phyloP scores from a whole-genome alignment of 345 rosid genomes.

The Turritis glabra region DNA sequence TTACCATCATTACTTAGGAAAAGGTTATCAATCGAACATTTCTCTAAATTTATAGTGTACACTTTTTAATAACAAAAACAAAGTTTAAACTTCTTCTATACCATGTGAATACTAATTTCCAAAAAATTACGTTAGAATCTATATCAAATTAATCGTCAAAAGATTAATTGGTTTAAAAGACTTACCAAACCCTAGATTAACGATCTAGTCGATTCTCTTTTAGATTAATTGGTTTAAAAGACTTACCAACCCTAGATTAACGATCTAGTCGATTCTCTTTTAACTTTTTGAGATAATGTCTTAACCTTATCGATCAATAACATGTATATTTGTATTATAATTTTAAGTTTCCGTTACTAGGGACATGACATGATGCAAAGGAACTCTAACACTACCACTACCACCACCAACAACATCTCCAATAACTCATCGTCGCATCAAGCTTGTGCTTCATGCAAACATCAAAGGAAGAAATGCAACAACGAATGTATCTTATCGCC shows the following conservation, averaged over 20 bases:
- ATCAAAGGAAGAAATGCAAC: constrained; percentile 44
- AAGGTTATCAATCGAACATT: background rate
- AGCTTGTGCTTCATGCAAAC: constrained; percentile 49
- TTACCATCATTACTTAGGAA: background rate
- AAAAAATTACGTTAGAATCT: background rate
- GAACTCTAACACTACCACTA: background rate
- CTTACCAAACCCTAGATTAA: background rate
- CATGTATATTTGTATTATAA: background rate
- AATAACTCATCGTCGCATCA: constrained; percentile 34
- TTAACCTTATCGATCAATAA: background rate
- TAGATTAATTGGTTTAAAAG: background rate
- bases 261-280: background rate
- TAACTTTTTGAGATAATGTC: background rate
- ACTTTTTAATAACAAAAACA: background rate
- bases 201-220: background rate
- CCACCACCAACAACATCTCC: background rate
- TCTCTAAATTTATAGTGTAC: background rate
- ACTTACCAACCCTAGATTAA: background rate
- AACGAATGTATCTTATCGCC: constrained; percentile 40
- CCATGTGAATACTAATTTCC: background rate
- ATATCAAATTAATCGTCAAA: background rate
- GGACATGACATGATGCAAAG: constrained; percentile 39
- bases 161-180: background rate
- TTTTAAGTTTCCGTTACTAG: background rate
- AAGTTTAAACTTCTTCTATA: background rate